Base-by-base conservation (phyloP, 169 alveolate genomes). In the Plasmodium coatneyi region DNA sequence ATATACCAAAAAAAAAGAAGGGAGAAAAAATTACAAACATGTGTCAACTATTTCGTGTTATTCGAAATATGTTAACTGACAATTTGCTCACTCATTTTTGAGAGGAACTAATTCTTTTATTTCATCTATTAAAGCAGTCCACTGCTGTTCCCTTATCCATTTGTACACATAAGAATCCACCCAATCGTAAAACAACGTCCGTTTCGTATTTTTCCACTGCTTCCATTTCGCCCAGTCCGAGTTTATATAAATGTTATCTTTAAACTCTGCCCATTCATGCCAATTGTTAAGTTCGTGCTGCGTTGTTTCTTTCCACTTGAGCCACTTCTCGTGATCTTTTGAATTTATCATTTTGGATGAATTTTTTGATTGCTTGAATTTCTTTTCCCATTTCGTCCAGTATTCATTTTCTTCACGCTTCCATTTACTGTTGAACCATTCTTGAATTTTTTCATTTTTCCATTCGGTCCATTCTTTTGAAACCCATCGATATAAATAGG, bases 361-460 rank as follows among this genome's bases (percentile, higher is more conserved):
- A 60, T 60, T 60, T 0, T 60, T n/a, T 60, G 6, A 60, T 6
- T n/a, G 2, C 12, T 60, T 60, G 0, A 60, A 60, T 60, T 46
- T 81, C 22, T 30, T 81, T 54, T 81, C 78, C 89, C 89, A 81
- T 10, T 81, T 49, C 12, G 30, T 5, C 89, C 89, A 82, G 41
- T 82, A 82, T 32, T 82, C 39, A 14, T 54, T 28, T 16, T 54
- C 90, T 30, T 60, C 25, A 54, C 36, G 54, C 71, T 82, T 82
- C 90, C 90, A 82, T 30, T 82, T 46, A 30, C 32, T 32, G 10
- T 30, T 25, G 39, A 82, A 34, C 80, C 90, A 82, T 82, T 14
- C 46, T 5, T 30, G 25, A 9, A 82, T 7, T 82, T 28, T 82
- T 32, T 32, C 79, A 3, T 25, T 82, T 56, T 56, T 82, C 90